Evolutionary conservation across 75 land plant species (phyloP), one percentile per base, ranked within the genome.

Genomic region (Larix kaempferi): DNA sequence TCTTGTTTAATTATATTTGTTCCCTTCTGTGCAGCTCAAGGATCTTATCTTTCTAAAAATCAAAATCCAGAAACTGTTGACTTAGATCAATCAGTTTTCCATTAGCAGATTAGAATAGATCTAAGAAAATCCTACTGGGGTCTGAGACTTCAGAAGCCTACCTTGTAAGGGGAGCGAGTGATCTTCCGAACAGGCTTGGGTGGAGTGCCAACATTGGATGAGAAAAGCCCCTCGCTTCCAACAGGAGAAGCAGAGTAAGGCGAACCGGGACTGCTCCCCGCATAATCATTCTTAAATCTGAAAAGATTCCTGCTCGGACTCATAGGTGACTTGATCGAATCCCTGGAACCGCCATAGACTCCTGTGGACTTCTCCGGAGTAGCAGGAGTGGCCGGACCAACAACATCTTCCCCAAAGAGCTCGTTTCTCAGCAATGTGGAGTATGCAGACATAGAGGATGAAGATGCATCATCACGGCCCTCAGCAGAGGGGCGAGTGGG

Each of bases 131-230:
- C 69, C 19, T 65, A 27, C 14, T 14, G 26, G 27, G 41, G 5
- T 39, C 41, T 39, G 3, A 37, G 17, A 39, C 1, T 25, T 56
- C 0, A 22, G 3, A 23, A 39, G 61, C 44, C 62, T 72, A 94
- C 98, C 89, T 95, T 95, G 79, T 88, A 94, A 39, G 98, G 98
- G 56, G 97, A 88, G 33, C 92, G 71, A 6, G 92, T 82, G 25
- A 95, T 86, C 88, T 95, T 95, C 76, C 98, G 73, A 0, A 88
- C 89, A 2, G 95, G 76, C 84, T 91, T 95, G 22, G 85, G 86
- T 4, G 94, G 96, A 61, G 79, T 85, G 15, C 79, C 80, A 15
- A 74, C 77, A 39, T 74, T 73, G 11, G 94, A 89, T 4, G 89
- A 78, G 6, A 85, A 78, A 25, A 80, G 64, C n/a, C 81, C 88